Evolutionary conservation across 192 early-diverging fungal species (phyloP).

Genomic region (Coemansia sp.): DNA sequence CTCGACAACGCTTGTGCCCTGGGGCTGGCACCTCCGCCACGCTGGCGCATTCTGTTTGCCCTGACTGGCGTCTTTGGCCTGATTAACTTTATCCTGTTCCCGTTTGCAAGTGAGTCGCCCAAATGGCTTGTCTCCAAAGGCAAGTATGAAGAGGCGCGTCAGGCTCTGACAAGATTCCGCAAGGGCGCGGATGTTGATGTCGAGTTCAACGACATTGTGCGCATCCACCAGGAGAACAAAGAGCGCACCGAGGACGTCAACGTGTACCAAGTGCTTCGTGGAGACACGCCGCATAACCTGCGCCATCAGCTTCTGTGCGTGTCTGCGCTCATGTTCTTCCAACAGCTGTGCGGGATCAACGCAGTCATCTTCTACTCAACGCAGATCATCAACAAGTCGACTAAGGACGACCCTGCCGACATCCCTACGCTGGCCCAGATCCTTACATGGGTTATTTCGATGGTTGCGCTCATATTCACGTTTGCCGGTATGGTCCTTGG

Average conservation of each 20-base stretch:
- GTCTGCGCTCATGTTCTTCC: slow-evolving; percentile 67
- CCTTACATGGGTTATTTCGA: slow-evolving; percentile 48
- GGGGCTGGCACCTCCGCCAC: slow-evolving; percentile 58
- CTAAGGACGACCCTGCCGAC: slow-evolving; percentile 43
- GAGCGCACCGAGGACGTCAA: slow-evolving; percentile 48
- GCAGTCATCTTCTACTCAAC: slow-evolving; percentile 87
- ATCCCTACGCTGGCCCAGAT: slow-evolving; percentile 57
- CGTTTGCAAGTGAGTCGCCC: slow-evolving; percentile 77
- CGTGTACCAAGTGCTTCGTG: slow-evolving; percentile 57
- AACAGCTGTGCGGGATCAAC: slow-evolving; percentile 86
- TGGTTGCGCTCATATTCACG: slow-evolving; percentile 50
- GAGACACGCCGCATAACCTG: slow-evolving; percentile 57
- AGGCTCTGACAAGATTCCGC: slow-evolving; percentile 58
- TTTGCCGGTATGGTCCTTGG: slow-evolving; percentile 59
- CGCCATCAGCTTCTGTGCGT: slow-evolving; percentile 64
- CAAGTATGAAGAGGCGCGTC: slow-evolving; percentile 60
- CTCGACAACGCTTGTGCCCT: slow-evolving; percentile 65
- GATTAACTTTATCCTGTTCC: slow-evolving; percentile 60
- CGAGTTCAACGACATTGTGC: slow-evolving; percentile 66
- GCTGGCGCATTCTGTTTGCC: slow-evolving; percentile 73
- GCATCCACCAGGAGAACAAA: slow-evolving; percentile 42
- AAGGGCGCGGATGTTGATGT: slow-evolving; percentile 57
- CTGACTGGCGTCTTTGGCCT: slow-evolving; percentile 64
- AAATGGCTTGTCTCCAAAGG: slow-evolving; percentile 68
- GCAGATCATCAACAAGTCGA: slow-evolving; percentile 69